Evolutionary conservation across 1,284 basidiomycete species (phyloP).

Genomic region (Ceratobasidium sp.): DNA sequence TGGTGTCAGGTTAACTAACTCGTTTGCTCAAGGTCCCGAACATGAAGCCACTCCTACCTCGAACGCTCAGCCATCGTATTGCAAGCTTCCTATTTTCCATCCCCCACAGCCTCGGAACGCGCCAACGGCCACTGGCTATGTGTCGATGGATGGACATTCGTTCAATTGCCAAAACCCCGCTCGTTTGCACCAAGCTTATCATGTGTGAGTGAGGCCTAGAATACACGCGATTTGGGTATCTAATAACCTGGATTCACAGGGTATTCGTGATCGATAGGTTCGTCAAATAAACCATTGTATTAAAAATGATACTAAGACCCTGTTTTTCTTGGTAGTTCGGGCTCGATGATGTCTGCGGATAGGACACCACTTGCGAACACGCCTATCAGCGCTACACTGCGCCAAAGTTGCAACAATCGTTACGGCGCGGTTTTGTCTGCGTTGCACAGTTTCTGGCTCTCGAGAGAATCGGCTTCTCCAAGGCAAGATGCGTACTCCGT

Average conservation of each 20-base stretch:
- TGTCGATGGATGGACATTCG: constrained; percentile 69
- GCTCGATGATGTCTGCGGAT: constrained; percentile 64
- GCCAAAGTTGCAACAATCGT: constrained; percentile 61
- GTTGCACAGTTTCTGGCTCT: constrained; percentile 67
- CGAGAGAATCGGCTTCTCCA: constrained; percentile 60
- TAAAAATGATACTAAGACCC: not conserved
- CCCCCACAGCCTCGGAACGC: constrained; percentile 54
- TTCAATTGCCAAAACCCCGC: constrained; percentile 70
- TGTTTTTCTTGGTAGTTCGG: constrained; percentile 60
- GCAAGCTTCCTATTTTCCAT: constrained; percentile 69
- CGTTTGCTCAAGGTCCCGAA: constrained; percentile 60
- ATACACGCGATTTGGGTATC: not conserved
- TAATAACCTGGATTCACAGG: constrained; percentile 53
- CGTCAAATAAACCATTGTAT: not conserved
- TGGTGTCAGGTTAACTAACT: not conserved
- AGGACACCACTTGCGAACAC: constrained; percentile 63
- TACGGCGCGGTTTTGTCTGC: constrained; percentile 71
- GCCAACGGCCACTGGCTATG: constrained; percentile 59
- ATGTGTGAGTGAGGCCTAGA: constrained; percentile 63
- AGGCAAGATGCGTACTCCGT: constrained; percentile 63
- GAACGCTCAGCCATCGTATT: constrained; percentile 67
- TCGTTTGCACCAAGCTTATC: constrained; percentile 65
- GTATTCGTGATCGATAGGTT: constrained; percentile 70
- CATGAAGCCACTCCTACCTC: constrained; percentile 60
- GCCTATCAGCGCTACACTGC: constrained; percentile 62